Conservation (phyloP, 768 basidiomycete species). For the Astraeus odoratus region DNA sequence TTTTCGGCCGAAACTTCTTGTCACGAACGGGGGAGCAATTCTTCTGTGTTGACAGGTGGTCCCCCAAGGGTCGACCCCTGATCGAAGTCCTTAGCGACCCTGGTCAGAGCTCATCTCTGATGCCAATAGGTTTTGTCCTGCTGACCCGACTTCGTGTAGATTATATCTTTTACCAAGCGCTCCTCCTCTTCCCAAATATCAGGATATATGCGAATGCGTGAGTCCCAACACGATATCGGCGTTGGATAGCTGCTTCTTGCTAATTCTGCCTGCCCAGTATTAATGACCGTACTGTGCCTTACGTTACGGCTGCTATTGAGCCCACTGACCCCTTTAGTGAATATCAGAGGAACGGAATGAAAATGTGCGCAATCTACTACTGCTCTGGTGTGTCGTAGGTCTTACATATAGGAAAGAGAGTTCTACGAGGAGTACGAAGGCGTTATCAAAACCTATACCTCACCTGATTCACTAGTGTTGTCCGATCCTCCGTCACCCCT, state of each 20-base stretch:
- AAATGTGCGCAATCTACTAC: constrained; percentile 40
- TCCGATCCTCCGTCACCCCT: constrained; percentile 39
- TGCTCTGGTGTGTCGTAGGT: not conserved
- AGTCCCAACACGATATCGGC: constrained; percentile 15
- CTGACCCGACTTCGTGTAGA: constrained; percentile 33
- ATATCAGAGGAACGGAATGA: constrained; percentile 47
- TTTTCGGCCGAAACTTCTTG: constrained; percentile 61
- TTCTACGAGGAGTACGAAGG: constrained; percentile 50
- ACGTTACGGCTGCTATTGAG: constrained; percentile 71
- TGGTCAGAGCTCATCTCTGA: constrained; percentile 30
- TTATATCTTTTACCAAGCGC: constrained; percentile 67
- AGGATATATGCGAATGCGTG: constrained; percentile 79
- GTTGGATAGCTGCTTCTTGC: not conserved
- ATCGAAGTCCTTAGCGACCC: constrained; percentile 79
- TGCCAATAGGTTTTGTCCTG: not conserved
- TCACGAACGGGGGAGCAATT: constrained; percentile 80
- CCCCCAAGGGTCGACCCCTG: constrained; percentile 55
- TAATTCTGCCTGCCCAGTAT: constrained; percentile 32
- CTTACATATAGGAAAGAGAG: constrained; percentile 32
- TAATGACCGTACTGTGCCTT: constrained; percentile 78
- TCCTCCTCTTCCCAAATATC: constrained; percentile 59
- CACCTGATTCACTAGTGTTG: constrained; percentile 35
- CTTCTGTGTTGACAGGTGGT: constrained; percentile 69
- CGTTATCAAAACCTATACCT: constrained; percentile 46
- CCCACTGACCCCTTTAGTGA: constrained; percentile 58